Percentiles rank a stretch among this genome's conserved stretches.
These are phyloP conservation scores for Cercospora brassicicola DNA, from an alignment of 2,329 filamentous ascomycete genomes.

Conservation along the genomic window DNA sequence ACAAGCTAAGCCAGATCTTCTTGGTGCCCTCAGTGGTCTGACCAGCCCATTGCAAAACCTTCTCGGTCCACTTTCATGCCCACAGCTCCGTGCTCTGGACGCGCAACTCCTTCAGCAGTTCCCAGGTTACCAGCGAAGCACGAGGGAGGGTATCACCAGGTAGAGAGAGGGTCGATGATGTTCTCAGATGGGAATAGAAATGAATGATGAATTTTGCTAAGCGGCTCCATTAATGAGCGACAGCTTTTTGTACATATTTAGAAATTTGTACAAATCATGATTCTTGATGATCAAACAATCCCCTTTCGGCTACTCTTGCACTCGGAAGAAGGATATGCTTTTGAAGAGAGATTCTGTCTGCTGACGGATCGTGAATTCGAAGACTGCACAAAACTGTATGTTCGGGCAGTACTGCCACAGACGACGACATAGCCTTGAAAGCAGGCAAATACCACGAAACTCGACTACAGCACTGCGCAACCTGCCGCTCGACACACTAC, in stretches of 20 bases:
- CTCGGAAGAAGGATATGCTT: too few species aligned
- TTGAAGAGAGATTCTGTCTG: too few species aligned
- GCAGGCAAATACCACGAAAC: too few species aligned
- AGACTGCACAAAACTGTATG: too few species aligned
- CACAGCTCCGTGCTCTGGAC: constrained; percentile 32
- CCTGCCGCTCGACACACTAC: too few species aligned
- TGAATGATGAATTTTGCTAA: not conserved
- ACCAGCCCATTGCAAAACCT: constrained; percentile 17
- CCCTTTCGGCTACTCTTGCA: too few species aligned
- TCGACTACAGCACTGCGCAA: too few species aligned
- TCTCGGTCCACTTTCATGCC: constrained; percentile 30
- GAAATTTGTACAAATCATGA: not conserved
- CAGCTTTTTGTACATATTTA: not conserved
- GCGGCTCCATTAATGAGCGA: not conserved
- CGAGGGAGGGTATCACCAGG: constrained; percentile 1
- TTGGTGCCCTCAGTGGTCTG: constrained; percentile 11
- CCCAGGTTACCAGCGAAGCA: constrained; percentile 30
- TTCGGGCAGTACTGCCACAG: too few species aligned
- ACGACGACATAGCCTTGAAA: too few species aligned
- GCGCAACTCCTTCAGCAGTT: constrained; percentile 31
- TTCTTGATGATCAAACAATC: not conserved
- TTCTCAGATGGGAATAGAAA: not conserved
- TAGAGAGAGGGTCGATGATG: not conserved
- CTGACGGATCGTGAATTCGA: too few species aligned
- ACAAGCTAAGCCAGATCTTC: constrained; percentile 35